Conservation (phyloP, 2,329 filamentous ascomycete species). For the Trichoderma oligosporum region DNA sequence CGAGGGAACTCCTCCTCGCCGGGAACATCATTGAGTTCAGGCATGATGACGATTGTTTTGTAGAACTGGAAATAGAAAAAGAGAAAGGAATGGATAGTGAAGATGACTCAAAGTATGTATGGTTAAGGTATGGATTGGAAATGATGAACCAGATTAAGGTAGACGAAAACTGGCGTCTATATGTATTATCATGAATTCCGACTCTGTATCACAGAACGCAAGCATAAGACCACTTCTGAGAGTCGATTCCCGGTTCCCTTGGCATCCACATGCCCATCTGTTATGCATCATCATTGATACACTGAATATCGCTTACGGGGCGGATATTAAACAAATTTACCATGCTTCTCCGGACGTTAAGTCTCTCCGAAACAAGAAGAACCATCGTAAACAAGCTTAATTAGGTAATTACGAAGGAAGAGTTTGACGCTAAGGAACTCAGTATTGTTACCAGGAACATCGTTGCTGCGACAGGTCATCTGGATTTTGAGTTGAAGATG, state of each 20-base stretch:
- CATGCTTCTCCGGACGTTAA: background rate
- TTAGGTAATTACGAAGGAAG: background rate
- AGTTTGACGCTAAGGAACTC: background rate
- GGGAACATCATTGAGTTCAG: background rate
- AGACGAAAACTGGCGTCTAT: background rate
- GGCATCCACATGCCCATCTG: background rate
- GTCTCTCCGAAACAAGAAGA: background rate
- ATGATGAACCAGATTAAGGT: background rate
- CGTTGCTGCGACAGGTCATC: background rate
- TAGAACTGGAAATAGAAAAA: background rate
- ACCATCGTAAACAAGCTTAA: background rate
- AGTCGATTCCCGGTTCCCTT: background rate
- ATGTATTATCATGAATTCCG: background rate
- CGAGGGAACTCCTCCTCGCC: constrained; percentile 11
- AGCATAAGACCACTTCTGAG: background rate
- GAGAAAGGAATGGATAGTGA: background rate
- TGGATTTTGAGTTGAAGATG: background rate
- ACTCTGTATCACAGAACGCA: background rate
- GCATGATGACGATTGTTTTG: background rate
- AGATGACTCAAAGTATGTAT: background rate
- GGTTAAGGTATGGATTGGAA: background rate
- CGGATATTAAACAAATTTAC: background rate
- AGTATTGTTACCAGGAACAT: background rate
- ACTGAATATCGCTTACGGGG: background rate
- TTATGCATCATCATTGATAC: background rate